Evolutionary conservation across 2,329 filamentous ascomycete species (phyloP).

Genomic region (Sclerotinia sclerotiorum): DNA sequence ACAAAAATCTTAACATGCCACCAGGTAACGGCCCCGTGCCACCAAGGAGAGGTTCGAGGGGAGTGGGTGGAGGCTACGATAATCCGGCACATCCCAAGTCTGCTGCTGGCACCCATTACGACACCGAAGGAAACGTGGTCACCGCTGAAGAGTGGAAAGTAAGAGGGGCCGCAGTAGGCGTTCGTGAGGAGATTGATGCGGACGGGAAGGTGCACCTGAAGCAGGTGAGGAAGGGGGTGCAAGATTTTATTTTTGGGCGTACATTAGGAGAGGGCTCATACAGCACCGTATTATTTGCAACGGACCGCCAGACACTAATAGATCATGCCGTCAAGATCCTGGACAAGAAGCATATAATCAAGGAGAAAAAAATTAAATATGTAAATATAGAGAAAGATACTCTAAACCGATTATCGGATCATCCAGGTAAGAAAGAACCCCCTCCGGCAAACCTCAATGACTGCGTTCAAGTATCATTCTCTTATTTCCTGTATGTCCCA

Average conservation of each 20-base stretch:
- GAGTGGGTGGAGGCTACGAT: slow-evolving; percentile 59
- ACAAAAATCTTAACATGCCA: slow-evolving; percentile 53
- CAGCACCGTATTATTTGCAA: slow-evolving; percentile 90
- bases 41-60: slow-evolving; percentile 73
- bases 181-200: slow-evolving; percentile 80
- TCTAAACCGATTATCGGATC: slow-evolving; percentile 90
- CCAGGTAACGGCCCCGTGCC: slow-evolving; percentile 63
- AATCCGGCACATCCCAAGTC: slow-evolving; percentile 31
- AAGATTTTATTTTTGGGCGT: slow-evolving; percentile 91
- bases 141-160: slow-evolving; percentile 94
- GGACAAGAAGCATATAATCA: slow-evolving; percentile 98
- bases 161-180: slow-evolving; percentile 80
- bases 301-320: slow-evolving; percentile 88
- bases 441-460: not conserved
- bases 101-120: slow-evolving; percentile 48
- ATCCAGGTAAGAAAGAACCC: slow-evolving; percentile 58
- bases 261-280: slow-evolving; percentile 95
- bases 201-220: slow-evolving; percentile 79
- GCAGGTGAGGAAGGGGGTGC: slow-evolving; percentile 92
- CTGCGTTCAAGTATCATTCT: not conserved
- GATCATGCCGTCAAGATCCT: slow-evolving; percentile 98
- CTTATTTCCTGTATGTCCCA: not conserved
- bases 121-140: slow-evolving; percentile 55
- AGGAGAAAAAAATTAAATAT: slow-evolving; percentile 99
- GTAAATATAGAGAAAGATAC: slow-evolving; percentile 99